Evolutionary conservation across 2,329 filamentous ascomycete species (phyloP).

Genomic region (Saccharata proteae): DNA sequence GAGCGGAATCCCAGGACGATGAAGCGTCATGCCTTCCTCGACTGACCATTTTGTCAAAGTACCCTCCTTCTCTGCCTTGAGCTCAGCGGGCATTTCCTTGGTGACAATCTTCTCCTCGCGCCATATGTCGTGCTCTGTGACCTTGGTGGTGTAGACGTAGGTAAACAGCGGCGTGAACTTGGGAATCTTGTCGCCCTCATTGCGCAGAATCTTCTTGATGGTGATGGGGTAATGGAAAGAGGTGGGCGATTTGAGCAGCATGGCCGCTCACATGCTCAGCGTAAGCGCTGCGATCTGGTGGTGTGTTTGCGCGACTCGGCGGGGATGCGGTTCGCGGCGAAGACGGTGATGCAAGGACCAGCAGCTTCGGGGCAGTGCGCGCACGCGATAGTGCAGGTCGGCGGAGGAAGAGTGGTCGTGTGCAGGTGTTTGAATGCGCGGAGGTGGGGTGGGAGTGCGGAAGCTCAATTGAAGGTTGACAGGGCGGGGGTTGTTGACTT

Average conservation of each 20-base stretch:
- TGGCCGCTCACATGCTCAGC: constrained; percentile 24
- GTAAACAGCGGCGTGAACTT: constrained; percentile 70
- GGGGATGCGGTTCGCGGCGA: constrained; percentile 4
- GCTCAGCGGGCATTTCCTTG: constrained; percentile 63
- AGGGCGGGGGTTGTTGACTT: too few relatives aligned
- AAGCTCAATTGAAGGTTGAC: too few relatives aligned
- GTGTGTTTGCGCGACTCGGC: background rate
- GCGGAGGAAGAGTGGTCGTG: too few relatives aligned
- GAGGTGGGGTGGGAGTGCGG: too few relatives aligned
- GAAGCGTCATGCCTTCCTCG: constrained; percentile 49
- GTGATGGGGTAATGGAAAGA: constrained; percentile 83
- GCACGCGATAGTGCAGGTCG: too few relatives aligned
- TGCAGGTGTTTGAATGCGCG: too few relatives aligned
- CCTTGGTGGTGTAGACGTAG: constrained; percentile 72
- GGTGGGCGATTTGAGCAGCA: constrained; percentile 37
- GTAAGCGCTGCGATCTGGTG: constrained; percentile 4
- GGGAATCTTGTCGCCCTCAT: constrained; percentile 60
- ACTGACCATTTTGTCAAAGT: constrained; percentile 67
- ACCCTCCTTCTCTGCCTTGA: constrained; percentile 75
- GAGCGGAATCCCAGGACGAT: constrained; percentile 39
- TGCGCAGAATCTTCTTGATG: constrained; percentile 72
- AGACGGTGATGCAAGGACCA: too few relatives aligned
- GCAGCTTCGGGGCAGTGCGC: too few relatives aligned
- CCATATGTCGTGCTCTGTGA: constrained; percentile 56
- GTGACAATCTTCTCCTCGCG: constrained; percentile 59